Conservation (phyloP, 2,329 filamentous ascomycete species). For the Ascochyta koolunga region DNA sequence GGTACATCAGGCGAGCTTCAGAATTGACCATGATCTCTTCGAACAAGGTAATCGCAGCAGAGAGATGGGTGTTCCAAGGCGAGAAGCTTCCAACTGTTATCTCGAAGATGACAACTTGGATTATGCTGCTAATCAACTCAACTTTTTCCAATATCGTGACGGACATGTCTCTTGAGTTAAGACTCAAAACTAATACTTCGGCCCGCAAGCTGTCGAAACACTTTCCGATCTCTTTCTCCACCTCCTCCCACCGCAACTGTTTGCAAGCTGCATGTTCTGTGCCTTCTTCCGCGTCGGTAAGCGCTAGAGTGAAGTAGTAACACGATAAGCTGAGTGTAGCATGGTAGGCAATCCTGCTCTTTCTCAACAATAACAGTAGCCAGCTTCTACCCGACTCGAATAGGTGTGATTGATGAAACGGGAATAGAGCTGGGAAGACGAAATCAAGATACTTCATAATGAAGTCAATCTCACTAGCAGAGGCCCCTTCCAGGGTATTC, state of each 20-base stretch:
- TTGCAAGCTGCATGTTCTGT: conserved; percentile 18
- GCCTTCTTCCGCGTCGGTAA: conserved; percentile 15
- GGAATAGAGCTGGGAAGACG: conserved; percentile 21
- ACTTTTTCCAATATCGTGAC: conserved; percentile 7
- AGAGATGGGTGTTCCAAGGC: conserved; percentile 18
- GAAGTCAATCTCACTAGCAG: conserved; percentile 18
- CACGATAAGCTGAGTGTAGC: conserved; percentile 17
- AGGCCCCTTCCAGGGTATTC: conserved; percentile 7
- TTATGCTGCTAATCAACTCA: conserved; percentile 16
- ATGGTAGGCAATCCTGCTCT: conserved; percentile 21
- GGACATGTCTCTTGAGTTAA: background rate
- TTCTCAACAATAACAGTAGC: conserved; percentile 18
- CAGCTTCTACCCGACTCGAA: conserved; percentile 24
- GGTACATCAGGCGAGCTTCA: background rate
- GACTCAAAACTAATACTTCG: conserved; percentile 10
- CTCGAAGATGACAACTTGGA: conserved; percentile 24
- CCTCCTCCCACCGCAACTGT: conserved; percentile 14
- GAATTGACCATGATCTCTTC: conserved; percentile 16
- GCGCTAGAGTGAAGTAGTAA: conserved; percentile 23
- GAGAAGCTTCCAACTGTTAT: conserved; percentile 15
- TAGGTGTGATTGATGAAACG: conserved; percentile 17
- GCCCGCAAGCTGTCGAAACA: conserved; percentile 19
- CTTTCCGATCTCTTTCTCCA: conserved; percentile 16
- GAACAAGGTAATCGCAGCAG: conserved; percentile 19
- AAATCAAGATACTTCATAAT: conserved; percentile 25